Evolutionary conservation across 208 protist species (phyloP), one percentile per base, ranked within the genome.

Genomic region (Acanthamoeba castellanii): DNA sequence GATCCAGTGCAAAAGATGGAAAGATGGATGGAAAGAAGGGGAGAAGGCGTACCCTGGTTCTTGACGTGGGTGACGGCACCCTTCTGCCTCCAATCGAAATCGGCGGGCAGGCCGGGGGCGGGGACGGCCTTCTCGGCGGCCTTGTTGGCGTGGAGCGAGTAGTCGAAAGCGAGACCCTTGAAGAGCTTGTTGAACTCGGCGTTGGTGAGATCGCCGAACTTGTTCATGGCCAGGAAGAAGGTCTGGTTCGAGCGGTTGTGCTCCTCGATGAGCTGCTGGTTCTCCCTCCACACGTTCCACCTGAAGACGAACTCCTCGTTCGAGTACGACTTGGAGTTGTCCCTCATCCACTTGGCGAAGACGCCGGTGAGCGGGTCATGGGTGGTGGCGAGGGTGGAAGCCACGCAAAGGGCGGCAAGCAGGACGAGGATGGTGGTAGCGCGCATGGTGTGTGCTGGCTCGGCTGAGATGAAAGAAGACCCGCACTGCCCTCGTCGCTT

Each of bases 1-100:
- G n/a, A 70, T 70, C 64, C n/a, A 70, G 64, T 27, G 64, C 2
- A 70, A 32, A 70, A 70, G 64, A 70, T 34, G 64, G 22, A 64
- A 27, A 34, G n/a, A n/a, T n/a, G n/a, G n/a, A n/a, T n/a, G 27
- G 27, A 3, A 70, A n/a, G n/a, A 70, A n/a, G 14, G 14, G 64
- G 14, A 32, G 32, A 3, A 70, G 6, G 13, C 64, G 50, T 34
- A 61, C 78, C 78, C 97, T 99, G 99, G 96, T 99, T 96, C 98
- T 99, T 99, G 74, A 99, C 98, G 18, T 92, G 96, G 16, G 98
- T 98, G 78, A 99, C 98, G 32, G 97, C 98, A 78, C 97, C 97
- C 42, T 98, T 82, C 70, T 97, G 72, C 72, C 98, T 97, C 98
- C 98, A 99, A 96, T 99, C 98, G 25, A 96, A 95, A 4, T 20